Conservation (phyloP, 768 basidiomycete species). For the Kwoniella botswanensis region DNA sequence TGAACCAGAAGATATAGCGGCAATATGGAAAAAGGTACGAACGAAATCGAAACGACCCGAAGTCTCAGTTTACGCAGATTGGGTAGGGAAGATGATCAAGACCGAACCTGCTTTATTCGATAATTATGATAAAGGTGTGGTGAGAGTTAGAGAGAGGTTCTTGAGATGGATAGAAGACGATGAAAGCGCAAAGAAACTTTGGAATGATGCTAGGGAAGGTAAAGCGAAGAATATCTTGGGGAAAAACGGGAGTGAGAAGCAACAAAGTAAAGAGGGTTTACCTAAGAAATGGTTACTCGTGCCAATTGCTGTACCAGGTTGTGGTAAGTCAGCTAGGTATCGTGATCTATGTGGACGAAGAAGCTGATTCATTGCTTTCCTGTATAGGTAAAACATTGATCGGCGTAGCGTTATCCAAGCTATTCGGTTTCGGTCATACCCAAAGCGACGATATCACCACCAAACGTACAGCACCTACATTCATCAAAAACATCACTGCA, state of each 20-base stretch:
- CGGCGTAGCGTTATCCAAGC: conserved; percentile 73
- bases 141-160: conserved; percentile 78
- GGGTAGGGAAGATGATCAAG: conserved; percentile 80
- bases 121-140: conserved; percentile 78
- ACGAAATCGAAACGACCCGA: conserved; percentile 77
- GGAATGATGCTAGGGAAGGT: conserved; percentile 48
- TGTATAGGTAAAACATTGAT: conserved; percentile 84
- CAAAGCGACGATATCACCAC: conserved; percentile 86
- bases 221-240: conserved; percentile 50
- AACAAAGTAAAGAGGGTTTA: conserved; percentile 54
- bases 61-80: conserved; percentile 76
- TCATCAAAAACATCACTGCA: conserved; percentile 70
- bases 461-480: conserved; percentile 74
- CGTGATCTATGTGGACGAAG: not conserved
- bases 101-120: conserved; percentile 67
- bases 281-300: conserved; percentile 77
- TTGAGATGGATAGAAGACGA: conserved; percentile 68
- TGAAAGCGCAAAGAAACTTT: conserved; percentile 59
- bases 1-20: conserved; percentile 28
- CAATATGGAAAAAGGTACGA: conserved; percentile 61
- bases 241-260: conserved; percentile 37
- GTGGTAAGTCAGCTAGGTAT: conserved; percentile 66
- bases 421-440: conserved; percentile 88
- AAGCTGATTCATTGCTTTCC: not conserved
- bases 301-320: conserved; percentile 89